Base-by-base conservation (phyloP, 352 stramenopile species). In the Thraustochytrium striatum region DNA sequence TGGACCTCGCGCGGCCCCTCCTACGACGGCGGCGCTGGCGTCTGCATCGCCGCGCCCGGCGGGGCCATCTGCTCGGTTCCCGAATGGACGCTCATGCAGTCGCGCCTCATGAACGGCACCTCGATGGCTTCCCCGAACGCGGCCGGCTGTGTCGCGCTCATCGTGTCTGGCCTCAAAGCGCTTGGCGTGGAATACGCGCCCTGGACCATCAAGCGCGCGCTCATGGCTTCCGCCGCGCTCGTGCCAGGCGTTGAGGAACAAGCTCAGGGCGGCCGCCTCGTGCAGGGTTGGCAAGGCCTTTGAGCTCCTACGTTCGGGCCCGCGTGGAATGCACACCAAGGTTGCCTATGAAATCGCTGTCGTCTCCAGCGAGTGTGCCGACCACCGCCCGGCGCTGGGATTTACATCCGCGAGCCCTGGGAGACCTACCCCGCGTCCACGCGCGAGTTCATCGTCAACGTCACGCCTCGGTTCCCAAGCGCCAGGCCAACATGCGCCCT, bases 71-170 rank as follows among this genome's bases (percentile, higher is more conserved):
- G 94, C 3, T 87, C 88, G 0, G 92, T 98, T 43, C 93, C 94
- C 3, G 95, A 96, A 82, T 97, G 92, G 90, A 96, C 90, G 52
- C 86, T 98, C 19, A 95, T 96, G 86, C 95, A 96, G 82, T 96
- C 94, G 82, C 88, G 94, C 84, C 89, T 97, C 43, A 98, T 98
- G 91, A 97, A 98, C 83, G 95, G 95, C 43, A 98, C 95, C 36
- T 97, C 89, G 72, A 98, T 98, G 95, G 91, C 89, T 28, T 96
- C 89, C 36, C 95, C 95, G 0, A 97, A 98, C 86, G 94, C 89
- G 38, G 89, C 89, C 28, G 95, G 95, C 47, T 95, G 93, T 84
- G 87, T 98, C 16, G 93, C 93, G 52, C 87, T 98, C 32, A 83
- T 98, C 3, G 85, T 98, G 52, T 95, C 88, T 62, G 94, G 86